phyloP scores from a whole-genome alignment of 1,284 basidiomycete genomes.

The Microstroma glucosiphilum region DNA sequence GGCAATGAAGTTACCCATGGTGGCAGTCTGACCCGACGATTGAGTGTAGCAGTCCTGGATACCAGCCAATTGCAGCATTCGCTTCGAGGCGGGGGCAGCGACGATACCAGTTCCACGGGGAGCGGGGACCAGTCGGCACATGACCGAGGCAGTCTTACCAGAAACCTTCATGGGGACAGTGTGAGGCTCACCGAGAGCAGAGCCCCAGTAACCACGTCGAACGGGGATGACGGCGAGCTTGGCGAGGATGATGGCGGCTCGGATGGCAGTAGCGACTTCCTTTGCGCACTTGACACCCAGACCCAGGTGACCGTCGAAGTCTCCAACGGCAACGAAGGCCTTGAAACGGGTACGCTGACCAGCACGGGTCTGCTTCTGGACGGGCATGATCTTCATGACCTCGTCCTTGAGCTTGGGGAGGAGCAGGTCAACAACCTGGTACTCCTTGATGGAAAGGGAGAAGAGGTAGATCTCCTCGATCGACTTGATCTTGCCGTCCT shows the following conservation, averaged over 20 bases:
- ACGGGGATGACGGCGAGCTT: constrained; percentile 94
- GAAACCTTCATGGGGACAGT: constrained; percentile 97
- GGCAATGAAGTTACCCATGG: constrained; percentile 99
- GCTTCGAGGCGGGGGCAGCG: constrained; percentile 94
- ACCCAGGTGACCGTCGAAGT: constrained; percentile 89
- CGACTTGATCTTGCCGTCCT: constrained; percentile 99
- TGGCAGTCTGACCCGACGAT: constrained; percentile 94
- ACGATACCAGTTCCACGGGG: constrained; percentile 98
- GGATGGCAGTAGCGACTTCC: constrained; percentile 98
- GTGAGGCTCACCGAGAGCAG: constrained; percentile 76
- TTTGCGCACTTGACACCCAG: constrained; percentile 99
- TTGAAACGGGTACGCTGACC: constrained; percentile 99
- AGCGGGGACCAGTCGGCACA: constrained; percentile 97
- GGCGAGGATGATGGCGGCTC: constrained; percentile 94
- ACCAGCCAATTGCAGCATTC: constrained; percentile 94
- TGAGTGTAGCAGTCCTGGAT: constrained; percentile 90
- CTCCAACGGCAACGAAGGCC: constrained; percentile 98
- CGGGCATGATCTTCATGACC: constrained; percentile 99
- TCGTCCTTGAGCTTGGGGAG: constrained; percentile 60
- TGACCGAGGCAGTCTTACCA: constrained; percentile 98
- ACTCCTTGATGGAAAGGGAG: constrained; percentile 70
- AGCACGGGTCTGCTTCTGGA: constrained; percentile 99
- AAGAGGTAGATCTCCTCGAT: constrained; percentile 99
- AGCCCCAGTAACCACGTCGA: constrained; percentile 97
- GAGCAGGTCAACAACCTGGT: constrained; percentile 50